Percentiles rank a stretch among this genome's conserved stretches.
phyloP scores from a whole-genome alignment of 768 basidiomycete species.

The Psilocybe cubensis region DNA sequence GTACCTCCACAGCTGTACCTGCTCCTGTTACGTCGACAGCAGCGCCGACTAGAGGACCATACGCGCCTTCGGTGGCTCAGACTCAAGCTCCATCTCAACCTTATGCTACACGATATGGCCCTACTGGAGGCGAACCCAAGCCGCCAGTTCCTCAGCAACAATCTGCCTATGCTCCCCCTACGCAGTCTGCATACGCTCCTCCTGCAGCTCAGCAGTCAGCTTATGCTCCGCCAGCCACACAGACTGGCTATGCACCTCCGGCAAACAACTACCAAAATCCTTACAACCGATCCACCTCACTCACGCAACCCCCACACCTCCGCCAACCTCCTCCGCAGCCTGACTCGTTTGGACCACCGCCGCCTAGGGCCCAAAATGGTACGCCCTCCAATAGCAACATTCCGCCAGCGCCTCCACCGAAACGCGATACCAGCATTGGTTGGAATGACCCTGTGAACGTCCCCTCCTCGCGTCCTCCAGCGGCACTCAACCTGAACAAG shows the following conservation, averaged over 20 bases:
- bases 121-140: conserved; percentile 17
- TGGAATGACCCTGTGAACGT: conserved; percentile 86
- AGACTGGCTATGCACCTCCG: conserved; percentile 36
- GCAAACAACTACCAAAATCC: background rate
- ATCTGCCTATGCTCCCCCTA: conserved; percentile 12
- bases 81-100: conserved; percentile 17
- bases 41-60: no score
- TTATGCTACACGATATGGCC: conserved; percentile 17
- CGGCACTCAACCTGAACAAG: conserved; percentile 50
- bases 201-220: conserved; percentile 6
- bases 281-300: conserved; percentile 17
- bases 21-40: conserved; percentile 5
- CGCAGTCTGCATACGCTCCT: conserved; percentile 31
- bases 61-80: background rate
- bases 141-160: conserved; percentile 5
- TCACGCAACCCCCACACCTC: conserved; percentile 45
- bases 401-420: conserved; percentile 50
- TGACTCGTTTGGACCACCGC: conserved; percentile 37
- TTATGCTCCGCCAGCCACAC: conserved; percentile 12
- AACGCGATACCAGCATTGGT: conserved; percentile 69
- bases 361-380: conserved; percentile 41
- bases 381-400: conserved; percentile 21
- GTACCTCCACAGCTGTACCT: conserved; percentile 18
- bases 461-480: conserved; percentile 53
- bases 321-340: conserved; percentile 38